phyloP scores from a whole-genome alignment of 441 rosid genomes.

The Jatropha multifida region DNA sequence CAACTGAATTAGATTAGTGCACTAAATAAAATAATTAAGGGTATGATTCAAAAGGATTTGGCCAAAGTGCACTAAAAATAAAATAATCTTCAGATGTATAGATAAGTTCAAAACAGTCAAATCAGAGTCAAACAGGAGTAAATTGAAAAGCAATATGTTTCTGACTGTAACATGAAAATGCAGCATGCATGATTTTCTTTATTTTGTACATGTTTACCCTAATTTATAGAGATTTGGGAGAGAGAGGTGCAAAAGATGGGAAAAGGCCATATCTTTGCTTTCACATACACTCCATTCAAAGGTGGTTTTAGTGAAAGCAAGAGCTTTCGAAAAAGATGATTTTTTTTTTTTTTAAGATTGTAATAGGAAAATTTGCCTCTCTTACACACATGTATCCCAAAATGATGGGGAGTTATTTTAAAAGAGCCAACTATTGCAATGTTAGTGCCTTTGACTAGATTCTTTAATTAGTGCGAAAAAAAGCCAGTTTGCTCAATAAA shows the following conservation, averaged over 20 bases:
- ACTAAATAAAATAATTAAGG: not conserved
- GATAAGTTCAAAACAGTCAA: not conserved
- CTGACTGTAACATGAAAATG: not conserved
- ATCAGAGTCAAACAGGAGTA: not conserved
- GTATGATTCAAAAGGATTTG: slow-evolving; percentile 8
- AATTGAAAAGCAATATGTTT: not conserved
- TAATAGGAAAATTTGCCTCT: slow-evolving; percentile 3
- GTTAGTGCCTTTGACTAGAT: slow-evolving; percentile 6
- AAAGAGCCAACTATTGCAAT: not conserved
- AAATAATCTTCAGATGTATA: not conserved
- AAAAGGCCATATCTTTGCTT: slow-evolving; percentile 3
- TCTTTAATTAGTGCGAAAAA: not conserved
- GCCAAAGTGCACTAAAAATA: not conserved
- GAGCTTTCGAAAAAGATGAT: slow-evolving; percentile 6
- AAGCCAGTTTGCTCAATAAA: no score
- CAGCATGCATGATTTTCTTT: not conserved
- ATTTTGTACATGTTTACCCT: no score
- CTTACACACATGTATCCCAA: not conserved
- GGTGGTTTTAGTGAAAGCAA: not conserved
- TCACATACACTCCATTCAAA: no score
- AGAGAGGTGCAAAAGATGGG: slow-evolving; percentile 2
- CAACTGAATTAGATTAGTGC: not conserved
- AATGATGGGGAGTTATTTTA: not conserved
- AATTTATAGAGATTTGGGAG: not conserved
- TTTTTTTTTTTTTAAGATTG: no score